Percentiles rank a stretch among this genome's conserved stretches.
Conservation (phyloP, 495 filamentous ascomycete species). For the Penicillium dipodomyicola region DNA sequence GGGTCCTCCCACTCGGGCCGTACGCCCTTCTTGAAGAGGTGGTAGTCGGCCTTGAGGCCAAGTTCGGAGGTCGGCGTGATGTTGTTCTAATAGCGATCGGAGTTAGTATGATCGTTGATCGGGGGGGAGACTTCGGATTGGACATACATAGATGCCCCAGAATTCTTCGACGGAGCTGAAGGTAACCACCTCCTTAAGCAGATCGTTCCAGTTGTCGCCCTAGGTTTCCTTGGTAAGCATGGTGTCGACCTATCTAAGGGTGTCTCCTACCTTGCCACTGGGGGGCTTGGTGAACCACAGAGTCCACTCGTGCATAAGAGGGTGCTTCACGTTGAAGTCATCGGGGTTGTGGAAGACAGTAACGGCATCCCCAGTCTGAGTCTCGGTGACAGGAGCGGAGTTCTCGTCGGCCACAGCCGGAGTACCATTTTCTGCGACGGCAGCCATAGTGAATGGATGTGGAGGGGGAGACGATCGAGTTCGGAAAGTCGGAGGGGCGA, state of each 20-base stretch:
- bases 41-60: constrained; percentile 96
- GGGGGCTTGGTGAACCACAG: constrained; percentile 99
- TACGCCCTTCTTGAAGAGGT: constrained; percentile 96
- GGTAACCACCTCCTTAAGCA: constrained; percentile 96
- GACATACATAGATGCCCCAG: constrained; percentile 96
- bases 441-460: constrained; percentile 37
- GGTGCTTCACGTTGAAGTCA: constrained; percentile 99
- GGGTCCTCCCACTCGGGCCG: constrained; percentile 97
- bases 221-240: constrained; percentile 33
- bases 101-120: constrained; percentile 1
- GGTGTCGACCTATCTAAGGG: constrained; percentile 2
- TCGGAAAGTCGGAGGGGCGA: constrained; percentile 28
- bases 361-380: constrained; percentile 44
- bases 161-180: constrained; percentile 99
- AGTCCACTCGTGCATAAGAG: constrained; percentile 93
- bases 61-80: constrained; percentile 94
- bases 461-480: constrained; percentile 18
- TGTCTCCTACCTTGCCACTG: constrained; percentile 76
- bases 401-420: constrained; percentile 45
- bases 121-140: neutral
- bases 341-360: constrained; percentile 97
- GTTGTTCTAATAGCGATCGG: constrained; percentile 73
- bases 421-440: constrained; percentile 43
- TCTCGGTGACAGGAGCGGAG: constrained; percentile 31
- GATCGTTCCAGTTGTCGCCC: constrained; percentile 98